These are phyloP conservation scores for Pleurotus salmoneostramineus DNA, from an alignment of 768 basidiomycete genomes.

Conservation along the genomic window DNA sequence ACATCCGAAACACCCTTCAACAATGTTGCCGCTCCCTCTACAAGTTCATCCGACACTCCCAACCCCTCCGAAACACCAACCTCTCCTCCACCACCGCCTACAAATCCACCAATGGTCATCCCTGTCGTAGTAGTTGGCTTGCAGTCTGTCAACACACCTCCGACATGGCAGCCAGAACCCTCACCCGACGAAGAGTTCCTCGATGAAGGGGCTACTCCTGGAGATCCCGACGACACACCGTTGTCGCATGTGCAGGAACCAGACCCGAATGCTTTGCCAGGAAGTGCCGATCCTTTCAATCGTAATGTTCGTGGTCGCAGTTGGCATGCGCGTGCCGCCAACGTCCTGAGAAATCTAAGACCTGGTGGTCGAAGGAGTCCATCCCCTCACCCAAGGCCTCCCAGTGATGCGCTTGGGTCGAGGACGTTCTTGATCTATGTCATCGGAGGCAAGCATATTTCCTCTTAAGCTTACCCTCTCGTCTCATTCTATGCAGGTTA, in stretches of 20 bases:
- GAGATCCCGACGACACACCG: not conserved
- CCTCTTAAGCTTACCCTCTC: constrained; percentile 3
- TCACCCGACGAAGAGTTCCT: not conserved
- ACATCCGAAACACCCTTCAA: not conserved
- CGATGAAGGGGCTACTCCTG: not conserved
- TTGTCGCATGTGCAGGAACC: not conserved
- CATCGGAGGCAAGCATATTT: constrained; percentile 57
- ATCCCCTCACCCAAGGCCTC: constrained; percentile 9
- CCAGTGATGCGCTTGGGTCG: constrained; percentile 31
- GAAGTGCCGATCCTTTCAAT: not conserved
- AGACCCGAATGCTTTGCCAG: not conserved
- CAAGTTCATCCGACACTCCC: constrained; percentile 7
- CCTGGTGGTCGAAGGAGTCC: constrained; percentile 31
- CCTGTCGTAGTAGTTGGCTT: constrained; percentile 84
- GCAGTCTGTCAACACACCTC: constrained; percentile 59
- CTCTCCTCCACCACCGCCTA: constrained; percentile 11
- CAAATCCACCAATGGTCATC: constrained; percentile 45
- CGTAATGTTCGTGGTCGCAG: constrained; percentile 16
- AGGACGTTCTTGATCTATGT: constrained; percentile 90
- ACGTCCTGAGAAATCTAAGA: constrained; percentile 54
- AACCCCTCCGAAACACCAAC: constrained; percentile 2
- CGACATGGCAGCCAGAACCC: constrained; percentile 25
- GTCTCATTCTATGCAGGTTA: constrained; percentile 51
- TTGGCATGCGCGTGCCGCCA: constrained; percentile 64
- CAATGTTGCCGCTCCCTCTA: constrained; percentile 14